phyloP scores from a whole-genome alignment of 192 early-diverging fungal genomes.

The Podochytrium sp. region DNA sequence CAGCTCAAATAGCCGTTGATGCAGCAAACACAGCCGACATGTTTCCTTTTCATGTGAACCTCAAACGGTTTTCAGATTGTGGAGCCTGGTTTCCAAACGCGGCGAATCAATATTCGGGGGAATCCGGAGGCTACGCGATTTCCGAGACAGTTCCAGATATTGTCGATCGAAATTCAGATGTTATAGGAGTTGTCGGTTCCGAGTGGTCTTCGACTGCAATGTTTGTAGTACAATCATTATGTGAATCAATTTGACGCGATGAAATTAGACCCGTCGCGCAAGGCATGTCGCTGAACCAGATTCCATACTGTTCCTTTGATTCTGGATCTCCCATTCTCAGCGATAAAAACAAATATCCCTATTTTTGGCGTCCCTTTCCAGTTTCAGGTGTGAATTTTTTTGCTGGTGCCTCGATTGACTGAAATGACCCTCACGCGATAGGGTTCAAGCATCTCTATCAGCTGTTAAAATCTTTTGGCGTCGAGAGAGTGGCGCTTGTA shows the following conservation, averaged over 20 bases:
- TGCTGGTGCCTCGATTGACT: background rate
- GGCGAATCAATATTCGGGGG: background rate
- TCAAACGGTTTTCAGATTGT: conserved; percentile 9
- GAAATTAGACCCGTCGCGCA: background rate
- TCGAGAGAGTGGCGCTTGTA: background rate
- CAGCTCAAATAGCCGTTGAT: background rate
- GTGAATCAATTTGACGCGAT: background rate
- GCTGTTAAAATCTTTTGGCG: background rate
- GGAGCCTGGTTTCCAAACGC: background rate
- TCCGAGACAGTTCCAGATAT: background rate
- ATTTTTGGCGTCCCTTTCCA: conserved; percentile 1
- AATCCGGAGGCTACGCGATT: background rate
- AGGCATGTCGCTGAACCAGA: background rate
- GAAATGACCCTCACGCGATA: background rate
- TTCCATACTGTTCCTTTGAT: conserved; percentile 1
- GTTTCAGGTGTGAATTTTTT: background rate
- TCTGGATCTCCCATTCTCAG: background rate
- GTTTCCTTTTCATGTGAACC: background rate
- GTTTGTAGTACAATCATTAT: background rate
- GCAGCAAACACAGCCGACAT: background rate
- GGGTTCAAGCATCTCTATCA: background rate
- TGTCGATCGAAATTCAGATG: background rate
- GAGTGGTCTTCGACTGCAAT: conserved; percentile 7
- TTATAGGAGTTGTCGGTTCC: conserved; percentile 7
- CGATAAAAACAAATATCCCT: conserved; percentile 11